These are phyloP conservation scores for Xylaria sp. DNA, from an alignment of 2,329 filamentous ascomycete species.

Conservation along the genomic window DNA sequence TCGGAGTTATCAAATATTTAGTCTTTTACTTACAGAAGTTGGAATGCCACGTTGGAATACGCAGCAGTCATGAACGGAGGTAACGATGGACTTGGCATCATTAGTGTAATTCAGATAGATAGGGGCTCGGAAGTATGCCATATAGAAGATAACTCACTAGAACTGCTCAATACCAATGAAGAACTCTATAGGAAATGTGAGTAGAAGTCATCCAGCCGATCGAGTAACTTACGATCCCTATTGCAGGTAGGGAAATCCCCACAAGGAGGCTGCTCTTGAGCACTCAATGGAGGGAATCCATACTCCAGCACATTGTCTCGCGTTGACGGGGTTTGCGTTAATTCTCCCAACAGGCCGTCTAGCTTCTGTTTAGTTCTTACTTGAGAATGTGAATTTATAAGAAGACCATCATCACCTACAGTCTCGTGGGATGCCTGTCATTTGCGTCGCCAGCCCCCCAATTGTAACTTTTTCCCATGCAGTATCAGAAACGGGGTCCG, in stretches of 20 bases:
- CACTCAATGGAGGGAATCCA: conserved; percentile 48
- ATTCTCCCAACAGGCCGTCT: conserved; percentile 48
- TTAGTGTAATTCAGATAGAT: neutral
- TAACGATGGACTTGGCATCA: conserved; percentile 41
- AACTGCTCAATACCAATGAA: conserved; percentile 45
- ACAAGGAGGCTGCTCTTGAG: conserved; percentile 44
- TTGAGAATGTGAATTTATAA: neutral
- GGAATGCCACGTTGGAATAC: conserved; percentile 49
- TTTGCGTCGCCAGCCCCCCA: conserved; percentile 45
- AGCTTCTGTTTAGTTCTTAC: neutral
- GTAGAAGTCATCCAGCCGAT: neutral
- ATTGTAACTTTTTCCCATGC: conserved; percentile 51
- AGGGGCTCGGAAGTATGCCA: neutral
- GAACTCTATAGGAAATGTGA: conserved; percentile 42
- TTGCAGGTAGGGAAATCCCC: conserved; percentile 45
- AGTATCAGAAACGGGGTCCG: conserved; percentile 43
- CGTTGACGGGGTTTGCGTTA: conserved; percentile 44
- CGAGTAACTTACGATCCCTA: conserved; percentile 43
- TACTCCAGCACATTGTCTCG: conserved; percentile 41
- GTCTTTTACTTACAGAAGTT: conserved; percentile 49
- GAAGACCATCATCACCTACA: conserved; percentile 33
- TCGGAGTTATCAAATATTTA: conserved; percentile 49
- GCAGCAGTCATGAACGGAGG: conserved; percentile 44
- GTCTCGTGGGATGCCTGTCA: conserved; percentile 46
- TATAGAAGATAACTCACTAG: conserved; percentile 33